phyloP scores from a whole-genome alignment of 169 alveolate genomes.

The Sarcocystis neurona region DNA sequence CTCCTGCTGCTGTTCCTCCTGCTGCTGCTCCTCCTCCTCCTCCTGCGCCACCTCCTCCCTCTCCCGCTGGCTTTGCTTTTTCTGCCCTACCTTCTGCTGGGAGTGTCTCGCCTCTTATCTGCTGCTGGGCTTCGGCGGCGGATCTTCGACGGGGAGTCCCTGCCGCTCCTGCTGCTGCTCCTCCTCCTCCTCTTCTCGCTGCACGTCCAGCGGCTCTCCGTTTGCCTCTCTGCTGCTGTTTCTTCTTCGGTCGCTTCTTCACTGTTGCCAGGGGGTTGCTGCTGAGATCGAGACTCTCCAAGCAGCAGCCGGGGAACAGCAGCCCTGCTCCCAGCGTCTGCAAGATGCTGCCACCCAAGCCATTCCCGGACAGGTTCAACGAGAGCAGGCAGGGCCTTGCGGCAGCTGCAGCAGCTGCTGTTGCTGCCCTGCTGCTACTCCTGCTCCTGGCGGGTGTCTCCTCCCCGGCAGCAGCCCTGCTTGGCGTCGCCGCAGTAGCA shows the following conservation, averaged over 20 bases:
- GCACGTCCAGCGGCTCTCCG: background rate
- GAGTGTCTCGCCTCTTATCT: too few relatives aligned
- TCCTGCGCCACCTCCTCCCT: too few relatives aligned
- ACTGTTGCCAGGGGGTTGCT: background rate
- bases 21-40: too few relatives aligned
- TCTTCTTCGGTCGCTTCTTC: background rate
- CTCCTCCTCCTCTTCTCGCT: background rate
- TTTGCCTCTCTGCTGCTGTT: background rate
- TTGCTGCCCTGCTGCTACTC: background rate
- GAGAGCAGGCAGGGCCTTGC: slow-evolving; percentile 23
- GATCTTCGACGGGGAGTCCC: too few relatives aligned
- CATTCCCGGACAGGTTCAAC: slow-evolving; percentile 5
- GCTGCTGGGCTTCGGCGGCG: too few relatives aligned
- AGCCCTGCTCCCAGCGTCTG: slow-evolving; percentile 15
- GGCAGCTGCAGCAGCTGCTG: background rate
- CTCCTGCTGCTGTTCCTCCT: too few relatives aligned
- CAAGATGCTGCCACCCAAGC: slow-evolving; percentile 18
- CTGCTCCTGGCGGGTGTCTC: background rate
- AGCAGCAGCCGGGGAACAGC: slow-evolving; percentile 29
- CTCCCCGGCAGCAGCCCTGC: background rate
- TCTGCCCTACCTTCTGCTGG: too few relatives aligned
- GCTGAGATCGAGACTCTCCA: slow-evolving; percentile 22
- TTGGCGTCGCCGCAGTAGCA: background rate
- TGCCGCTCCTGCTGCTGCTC: too few relatives aligned
- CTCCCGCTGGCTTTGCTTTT: too few relatives aligned